Evolutionary conservation across 202 grass and related monocot genomes (phyloP), one percentile per base, ranked within the genome.

Genomic region (Sporobolus alterniflorus): DNA sequence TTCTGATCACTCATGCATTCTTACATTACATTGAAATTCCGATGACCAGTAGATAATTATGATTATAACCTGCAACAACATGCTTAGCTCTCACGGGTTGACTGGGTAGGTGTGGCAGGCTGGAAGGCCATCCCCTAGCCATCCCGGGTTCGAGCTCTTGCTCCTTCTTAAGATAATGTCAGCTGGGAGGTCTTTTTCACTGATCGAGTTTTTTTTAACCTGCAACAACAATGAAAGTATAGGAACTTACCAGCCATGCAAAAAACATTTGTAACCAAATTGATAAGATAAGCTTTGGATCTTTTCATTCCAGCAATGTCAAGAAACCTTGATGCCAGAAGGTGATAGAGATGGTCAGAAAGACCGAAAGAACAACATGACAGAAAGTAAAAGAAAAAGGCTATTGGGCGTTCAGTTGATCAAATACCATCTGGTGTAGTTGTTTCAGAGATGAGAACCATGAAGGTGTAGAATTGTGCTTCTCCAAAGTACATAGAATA

Each of bases 341-440:
- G 71, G 44, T 29, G 85, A 85, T 8, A 57, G 31, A 16, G 63
- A 28, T 68, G 15, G 34, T 84, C 50, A 91, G 73, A 83, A 64
- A 72, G 12, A 77, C 76, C 28, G 15, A 83, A 71, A 74, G 61
- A 83, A 81, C 3, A 0, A 62, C 22, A 52, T 42, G 26, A 56
- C 18, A 26, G 33, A 31, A 31, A 8, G 13, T 62, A 29, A 62
- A 15, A 65, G 41, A 75, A 80, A 39, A 67, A 25, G 13, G 47
- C 2, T 44, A 40, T n/a, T 29, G 75, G 49, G 54, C 20, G 66
- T 67, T 73, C 25, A 82, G 60, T 76, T 78, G 62, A 72, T 64
- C 15, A 87, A 86, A 85, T 94, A 99, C 96, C 96, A 99, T 89
- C 96, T 87, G 96, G 96, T 36, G 96, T 99, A n/a, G 96, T 99